phyloP scores from a whole-genome alignment of 192 early-diverging fungal genomes.

The Umbelopsis isabellina region DNA sequence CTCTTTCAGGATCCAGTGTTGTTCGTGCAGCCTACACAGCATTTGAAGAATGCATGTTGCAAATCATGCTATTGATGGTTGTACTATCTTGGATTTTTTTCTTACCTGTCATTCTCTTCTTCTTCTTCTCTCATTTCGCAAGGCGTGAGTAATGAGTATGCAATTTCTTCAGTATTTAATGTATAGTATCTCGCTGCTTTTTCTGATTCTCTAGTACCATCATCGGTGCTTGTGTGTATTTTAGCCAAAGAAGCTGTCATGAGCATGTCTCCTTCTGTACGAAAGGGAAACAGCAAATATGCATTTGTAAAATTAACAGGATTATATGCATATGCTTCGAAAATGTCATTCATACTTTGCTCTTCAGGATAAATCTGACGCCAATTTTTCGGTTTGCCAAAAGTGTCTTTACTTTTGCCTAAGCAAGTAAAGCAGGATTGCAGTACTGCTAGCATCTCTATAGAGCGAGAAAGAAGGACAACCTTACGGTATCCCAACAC shows the following conservation, averaged over 20 bases:
- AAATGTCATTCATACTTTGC: background rate
- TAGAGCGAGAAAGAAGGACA: background rate
- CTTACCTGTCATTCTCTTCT: background rate
- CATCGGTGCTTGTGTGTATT: too few species aligned
- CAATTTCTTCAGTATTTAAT: too few species aligned
- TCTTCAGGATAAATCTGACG: background rate
- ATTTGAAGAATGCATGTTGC: background rate
- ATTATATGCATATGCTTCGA: background rate
- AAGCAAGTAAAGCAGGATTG: background rate
- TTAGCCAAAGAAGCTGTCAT: too few species aligned
- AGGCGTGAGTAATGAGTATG: too few species aligned
- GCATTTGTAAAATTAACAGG: background rate
- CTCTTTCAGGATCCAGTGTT: slow-evolving; percentile 4
- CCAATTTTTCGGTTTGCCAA: background rate
- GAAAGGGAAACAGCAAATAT: too few species aligned
- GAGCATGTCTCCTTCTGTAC: too few species aligned
- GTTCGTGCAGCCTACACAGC: background rate
- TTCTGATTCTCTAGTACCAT: too few species aligned
- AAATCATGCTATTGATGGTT: background rate
- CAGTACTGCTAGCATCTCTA: background rate
- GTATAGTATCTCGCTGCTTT: too few species aligned
- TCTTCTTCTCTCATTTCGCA: background rate
- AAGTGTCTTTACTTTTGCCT: background rate
- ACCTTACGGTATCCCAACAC: background rate
- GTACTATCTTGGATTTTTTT: background rate